Percentiles rank a stretch among this genome's conserved stretches.
Conservation (phyloP, 1,284 basidiomycete species). For the Uromyces viciae-fabae region DNA sequence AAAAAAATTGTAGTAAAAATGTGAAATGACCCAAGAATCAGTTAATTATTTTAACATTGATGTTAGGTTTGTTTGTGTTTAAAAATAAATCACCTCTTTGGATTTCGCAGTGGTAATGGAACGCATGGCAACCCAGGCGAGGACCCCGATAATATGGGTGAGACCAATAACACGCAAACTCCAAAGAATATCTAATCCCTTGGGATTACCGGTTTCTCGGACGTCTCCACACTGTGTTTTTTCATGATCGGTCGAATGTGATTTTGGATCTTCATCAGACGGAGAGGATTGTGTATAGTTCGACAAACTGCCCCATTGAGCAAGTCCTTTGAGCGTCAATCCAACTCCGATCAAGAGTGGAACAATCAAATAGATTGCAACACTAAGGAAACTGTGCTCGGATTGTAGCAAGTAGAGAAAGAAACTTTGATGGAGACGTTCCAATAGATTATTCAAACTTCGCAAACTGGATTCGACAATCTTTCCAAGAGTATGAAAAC, state of each 20-base stretch:
- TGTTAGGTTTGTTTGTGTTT: neutral
- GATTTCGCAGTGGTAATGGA: slow-evolving; percentile 2
- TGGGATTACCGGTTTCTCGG: neutral
- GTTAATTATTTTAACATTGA: too few species aligned
- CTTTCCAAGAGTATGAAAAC: slow-evolving; percentile 84
- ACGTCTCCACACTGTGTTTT: neutral
- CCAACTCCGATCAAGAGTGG: slow-evolving; percentile 35
- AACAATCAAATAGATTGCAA: slow-evolving; percentile 78
- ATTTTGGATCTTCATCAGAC: neutral
- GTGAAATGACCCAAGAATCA: too few species aligned
- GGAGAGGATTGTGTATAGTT: neutral
- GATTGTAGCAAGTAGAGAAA: slow-evolving; percentile 84
- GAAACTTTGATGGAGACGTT: slow-evolving; percentile 88
- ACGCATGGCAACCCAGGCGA: slow-evolving; percentile 7
- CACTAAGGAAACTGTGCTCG: slow-evolving; percentile 75
- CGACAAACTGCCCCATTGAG: slow-evolving; percentile 1
- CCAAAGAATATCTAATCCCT: slow-evolving; percentile 24
- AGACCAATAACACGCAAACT: slow-evolving; percentile 10
- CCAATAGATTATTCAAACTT: slow-evolving; percentile 84
- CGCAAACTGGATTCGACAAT: slow-evolving; percentile 78
- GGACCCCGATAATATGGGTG: slow-evolving; percentile 26
- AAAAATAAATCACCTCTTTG: neutral
- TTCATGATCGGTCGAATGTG: neutral
- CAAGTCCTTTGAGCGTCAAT: slow-evolving; percentile 24
- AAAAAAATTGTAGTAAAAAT: neutral